A percentile compares a stretch with the other conserved stretches of the same genome.
Evolutionary conservation across 1,139 yeast genomes (phyloP).

Genomic region (Yamadazyma oceani): DNA sequence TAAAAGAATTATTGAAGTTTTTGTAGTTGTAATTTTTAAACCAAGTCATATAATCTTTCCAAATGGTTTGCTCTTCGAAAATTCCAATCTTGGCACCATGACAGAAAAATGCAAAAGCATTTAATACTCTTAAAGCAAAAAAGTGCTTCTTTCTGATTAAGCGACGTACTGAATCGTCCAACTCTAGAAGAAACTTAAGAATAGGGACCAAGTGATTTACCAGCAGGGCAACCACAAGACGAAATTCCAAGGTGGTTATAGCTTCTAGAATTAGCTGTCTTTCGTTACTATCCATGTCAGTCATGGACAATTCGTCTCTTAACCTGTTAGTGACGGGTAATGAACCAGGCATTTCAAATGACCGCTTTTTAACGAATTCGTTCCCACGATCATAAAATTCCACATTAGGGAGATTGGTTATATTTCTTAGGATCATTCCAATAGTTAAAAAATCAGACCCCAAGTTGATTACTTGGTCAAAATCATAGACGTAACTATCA

Average conservation of each 20-base stretch:
- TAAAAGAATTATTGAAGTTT: conserved; percentile 17
- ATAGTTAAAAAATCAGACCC: conserved; percentile 12
- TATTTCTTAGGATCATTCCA: conserved; percentile 2
- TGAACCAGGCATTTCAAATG: no score
- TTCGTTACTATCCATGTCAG: not conserved
- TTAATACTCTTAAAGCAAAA: conserved; percentile 28
- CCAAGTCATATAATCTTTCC: conserved; percentile 29
- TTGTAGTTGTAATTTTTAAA: conserved; percentile 17
- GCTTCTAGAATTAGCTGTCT: not conserved
- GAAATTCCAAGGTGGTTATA: not conserved
- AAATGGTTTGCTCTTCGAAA: conserved; percentile 21
- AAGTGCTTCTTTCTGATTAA: conserved; percentile 20
- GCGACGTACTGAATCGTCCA: conserved; percentile 14
- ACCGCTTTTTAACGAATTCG: no score
- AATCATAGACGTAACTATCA: conserved; percentile 16
- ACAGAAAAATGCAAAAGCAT: conserved; percentile 20
- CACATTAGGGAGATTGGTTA: no score
- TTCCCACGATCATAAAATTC: no score
- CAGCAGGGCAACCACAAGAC: not conserved
- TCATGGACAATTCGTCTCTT: not conserved
- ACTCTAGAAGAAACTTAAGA: conserved; percentile 23
- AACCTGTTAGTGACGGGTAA: not conserved
- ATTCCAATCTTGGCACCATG: conserved; percentile 22
- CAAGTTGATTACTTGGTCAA: conserved; percentile 10
- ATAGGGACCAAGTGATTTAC: conserved; percentile 25